Conservation (phyloP, 106 monocot species). For the Acorus gramineus region DNA sequence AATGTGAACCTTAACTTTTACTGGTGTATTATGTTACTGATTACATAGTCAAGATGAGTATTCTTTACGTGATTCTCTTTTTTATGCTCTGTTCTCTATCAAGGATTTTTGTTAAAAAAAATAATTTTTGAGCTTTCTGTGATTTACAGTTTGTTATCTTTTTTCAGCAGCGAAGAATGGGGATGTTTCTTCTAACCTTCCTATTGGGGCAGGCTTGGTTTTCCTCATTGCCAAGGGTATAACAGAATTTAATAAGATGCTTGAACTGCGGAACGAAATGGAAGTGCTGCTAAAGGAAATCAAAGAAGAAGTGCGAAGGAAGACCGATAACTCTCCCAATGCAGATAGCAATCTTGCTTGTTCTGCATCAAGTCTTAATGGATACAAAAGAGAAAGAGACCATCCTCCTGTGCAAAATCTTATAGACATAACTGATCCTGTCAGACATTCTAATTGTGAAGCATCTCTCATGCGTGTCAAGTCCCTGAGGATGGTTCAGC, state of each 20-base stretch:
- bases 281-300: slow-evolving; percentile 47
- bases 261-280: slow-evolving; percentile 49
- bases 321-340: slow-evolving; percentile 8
- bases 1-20: too few relatives aligned
- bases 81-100: too few relatives aligned
- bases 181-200: slow-evolving; percentile 25
- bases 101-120: too few relatives aligned
- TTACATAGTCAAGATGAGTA: too few relatives aligned
- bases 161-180: slow-evolving; percentile 24
- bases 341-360: slow-evolving; percentile 12
- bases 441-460: background rate
- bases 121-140: too few relatives aligned
- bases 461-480: background rate
- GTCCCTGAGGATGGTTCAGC: slow-evolving; percentile 21
- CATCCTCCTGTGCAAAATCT: slow-evolving; percentile 5
- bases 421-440: background rate
- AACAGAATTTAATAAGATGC: slow-evolving; percentile 65
- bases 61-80: too few relatives aligned
- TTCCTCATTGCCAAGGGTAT: slow-evolving; percentile 39
- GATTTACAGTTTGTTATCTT: background rate
- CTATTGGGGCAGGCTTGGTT: slow-evolving; percentile 40
- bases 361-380: slow-evolving; percentile 16
- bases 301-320: slow-evolving; percentile 28
- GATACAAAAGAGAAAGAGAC: slow-evolving; percentile 16
- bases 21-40: too few relatives aligned